Conservation (phyloP, 2,329 filamentous ascomycete genomes). For the Aschersonia sp. region DNA sequence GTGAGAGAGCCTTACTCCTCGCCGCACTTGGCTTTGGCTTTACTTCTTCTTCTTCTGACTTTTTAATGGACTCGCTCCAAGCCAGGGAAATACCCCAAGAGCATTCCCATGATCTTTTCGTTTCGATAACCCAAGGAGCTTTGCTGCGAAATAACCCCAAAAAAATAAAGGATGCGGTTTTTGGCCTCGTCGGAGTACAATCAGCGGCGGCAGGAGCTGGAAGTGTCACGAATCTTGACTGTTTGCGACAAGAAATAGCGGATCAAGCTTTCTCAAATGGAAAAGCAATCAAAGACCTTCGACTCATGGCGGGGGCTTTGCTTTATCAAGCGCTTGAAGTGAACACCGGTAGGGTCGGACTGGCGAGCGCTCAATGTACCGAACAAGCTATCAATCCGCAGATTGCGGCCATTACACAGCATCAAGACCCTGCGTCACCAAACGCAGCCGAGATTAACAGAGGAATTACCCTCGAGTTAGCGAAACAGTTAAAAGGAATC, state of each 20-base stretch:
- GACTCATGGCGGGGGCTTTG: slow-evolving; percentile 38
- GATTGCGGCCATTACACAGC: slow-evolving; percentile 47
- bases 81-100: neutral
- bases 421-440: slow-evolving; percentile 51
- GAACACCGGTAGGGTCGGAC: slow-evolving; percentile 22
- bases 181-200: neutral
- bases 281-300: slow-evolving; percentile 34
- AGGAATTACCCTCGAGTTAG: slow-evolving; percentile 42
- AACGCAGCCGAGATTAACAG: slow-evolving; percentile 45
- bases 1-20: too few species aligned
- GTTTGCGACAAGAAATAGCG: slow-evolving; percentile 32
- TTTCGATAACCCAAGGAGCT: neutral
- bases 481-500: slow-evolving; percentile 42
- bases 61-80: neutral
- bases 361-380: slow-evolving; percentile 37
- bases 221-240: slow-evolving; percentile 24
- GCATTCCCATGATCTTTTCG: neutral
- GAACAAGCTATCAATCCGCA: slow-evolving; percentile 47
- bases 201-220: slow-evolving; percentile 18
- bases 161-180: neutral
- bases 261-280: slow-evolving; percentile 47
- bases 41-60: neutral
- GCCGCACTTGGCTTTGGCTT: neutral
- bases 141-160: neutral
- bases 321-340: slow-evolving; percentile 39